phyloP scores from a whole-genome alignment of 148 eudicot species.

The Arctostaphylos glauca region DNA sequence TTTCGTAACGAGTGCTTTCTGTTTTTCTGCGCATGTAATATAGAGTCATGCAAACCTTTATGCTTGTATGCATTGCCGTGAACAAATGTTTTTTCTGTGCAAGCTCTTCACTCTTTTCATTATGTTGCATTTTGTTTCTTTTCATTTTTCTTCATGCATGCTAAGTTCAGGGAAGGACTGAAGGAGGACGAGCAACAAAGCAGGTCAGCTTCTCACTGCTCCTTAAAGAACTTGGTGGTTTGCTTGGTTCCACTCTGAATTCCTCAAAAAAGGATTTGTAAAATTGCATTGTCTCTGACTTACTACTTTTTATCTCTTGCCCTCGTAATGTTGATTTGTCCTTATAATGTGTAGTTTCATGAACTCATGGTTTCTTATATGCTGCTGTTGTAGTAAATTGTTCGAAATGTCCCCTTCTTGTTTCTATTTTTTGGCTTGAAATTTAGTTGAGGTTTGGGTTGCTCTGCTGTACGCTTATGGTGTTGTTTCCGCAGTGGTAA shows the following conservation, averaged over 20 bases:
- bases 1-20: neutral
- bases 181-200: constrained; percentile 13
- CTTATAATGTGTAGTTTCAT: neutral
- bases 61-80: neutral
- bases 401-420: neutral
- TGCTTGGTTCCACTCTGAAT: neutral
- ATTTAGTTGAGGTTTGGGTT: neutral
- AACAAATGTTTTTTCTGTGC: neutral
- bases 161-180: constrained; percentile 14
- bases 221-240: neutral
- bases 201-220: constrained; percentile 11
- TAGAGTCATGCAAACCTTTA: neutral
- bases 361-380: neutral
- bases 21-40: neutral
- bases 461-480: neutral
- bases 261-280: neutral
- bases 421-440: constrained; percentile 1
- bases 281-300: neutral
- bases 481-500: neutral
- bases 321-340: neutral
- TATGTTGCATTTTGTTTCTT: constrained; percentile 14
- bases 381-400: neutral
- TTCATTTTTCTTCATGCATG: constrained; percentile 10
- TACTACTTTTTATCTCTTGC: neutral
- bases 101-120: constrained; percentile 7